Base-by-base conservation (phyloP, 1,139 yeast species). In the Suhomyces bokatorum region DNA sequence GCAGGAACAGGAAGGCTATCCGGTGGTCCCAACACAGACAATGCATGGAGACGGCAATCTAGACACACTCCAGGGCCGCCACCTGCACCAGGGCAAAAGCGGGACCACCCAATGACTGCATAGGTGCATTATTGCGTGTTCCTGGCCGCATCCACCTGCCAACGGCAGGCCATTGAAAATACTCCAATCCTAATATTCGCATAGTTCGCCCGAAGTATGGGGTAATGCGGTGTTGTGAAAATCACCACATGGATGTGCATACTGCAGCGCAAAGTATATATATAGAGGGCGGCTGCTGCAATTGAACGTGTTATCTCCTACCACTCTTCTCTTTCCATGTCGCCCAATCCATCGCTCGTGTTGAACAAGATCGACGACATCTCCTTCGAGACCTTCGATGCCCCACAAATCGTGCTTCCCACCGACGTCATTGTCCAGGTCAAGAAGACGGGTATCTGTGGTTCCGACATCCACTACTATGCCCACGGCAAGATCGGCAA, bases 381-480 rank as follows among this genome's bases (percentile, higher is more conserved):
- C 53, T 67, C 73, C 29, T 78, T 81, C 53, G 91, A 85, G 65
- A 75, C 81, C 43, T 77, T 82, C 51, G 84, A 86, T 9, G 69
- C 81, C 30, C 96, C 96, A 11, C 67, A 69, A 54, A 69, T 86
- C 50, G 59, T 61, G 9, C 83, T 81, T 50, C 83, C 85, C 37
- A 80, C 80, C 55, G 86, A 81, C 51, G 96, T 89, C 37, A 78
- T 85, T 55, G 80, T 89, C 24, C 83, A 83, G 44, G 85, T 89
- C 54, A 83, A 82, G 60, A 72, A 77, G 54, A 89, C 96, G 0
- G 97, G 97, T 40, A 83, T 89, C 50, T 89, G 97, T 64, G 96
- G 96, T 4, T 83, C 90, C 4, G 96, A 87, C 63, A 85, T 87
- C 50, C 96, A 88, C 60, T 89, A 85, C 72, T 87, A 83, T 59